phyloP scores from a whole-genome alignment of 2,329 filamentous ascomycete genomes.

The Monilinia vaccinii-corymbosi region DNA sequence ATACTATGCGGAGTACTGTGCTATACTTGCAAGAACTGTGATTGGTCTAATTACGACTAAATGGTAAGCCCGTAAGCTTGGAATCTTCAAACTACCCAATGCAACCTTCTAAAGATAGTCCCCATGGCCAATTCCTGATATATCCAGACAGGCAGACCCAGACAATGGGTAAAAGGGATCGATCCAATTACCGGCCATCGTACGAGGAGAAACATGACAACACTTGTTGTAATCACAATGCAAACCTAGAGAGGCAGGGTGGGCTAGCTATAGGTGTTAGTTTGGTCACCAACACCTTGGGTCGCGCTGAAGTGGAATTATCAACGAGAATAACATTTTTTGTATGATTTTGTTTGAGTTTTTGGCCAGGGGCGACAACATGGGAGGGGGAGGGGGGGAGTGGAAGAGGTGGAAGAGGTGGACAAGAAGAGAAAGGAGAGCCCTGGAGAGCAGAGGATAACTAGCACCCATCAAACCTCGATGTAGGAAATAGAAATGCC shows the following conservation, averaged over 20 bases:
- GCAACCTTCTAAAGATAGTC: conserved; percentile 1
- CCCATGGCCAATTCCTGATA: not conserved
- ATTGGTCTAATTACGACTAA: conserved; percentile 5
- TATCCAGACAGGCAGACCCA: not conserved
- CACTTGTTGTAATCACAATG: too few species aligned
- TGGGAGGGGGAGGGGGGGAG: too few species aligned
- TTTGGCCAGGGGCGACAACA: not conserved
- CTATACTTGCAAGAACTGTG: not conserved
- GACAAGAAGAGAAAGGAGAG: not conserved
- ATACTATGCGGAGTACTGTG: too few species aligned
- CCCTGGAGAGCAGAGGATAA: not conserved
- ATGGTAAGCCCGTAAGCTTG: not conserved
- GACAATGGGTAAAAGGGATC: conserved; percentile 3
- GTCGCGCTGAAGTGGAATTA: not conserved
- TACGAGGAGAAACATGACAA: not conserved
- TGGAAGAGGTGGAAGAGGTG: too few species aligned
- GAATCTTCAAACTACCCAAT: conserved; percentile 1
- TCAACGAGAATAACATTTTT: not conserved
- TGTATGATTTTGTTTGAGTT: not conserved
- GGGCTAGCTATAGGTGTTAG: conserved; percentile 6
- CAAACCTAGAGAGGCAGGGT: not conserved
- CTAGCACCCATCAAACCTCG: not conserved
- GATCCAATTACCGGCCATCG: conserved; percentile 6
- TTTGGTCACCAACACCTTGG: conserved; percentile 9
- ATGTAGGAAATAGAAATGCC: too few species aligned